Percentiles rank a stretch among this genome's conserved stretches.
phyloP scores from a whole-genome alignment of 192 early-diverging fungal genomes.

The Coemansia interrupta region DNA sequence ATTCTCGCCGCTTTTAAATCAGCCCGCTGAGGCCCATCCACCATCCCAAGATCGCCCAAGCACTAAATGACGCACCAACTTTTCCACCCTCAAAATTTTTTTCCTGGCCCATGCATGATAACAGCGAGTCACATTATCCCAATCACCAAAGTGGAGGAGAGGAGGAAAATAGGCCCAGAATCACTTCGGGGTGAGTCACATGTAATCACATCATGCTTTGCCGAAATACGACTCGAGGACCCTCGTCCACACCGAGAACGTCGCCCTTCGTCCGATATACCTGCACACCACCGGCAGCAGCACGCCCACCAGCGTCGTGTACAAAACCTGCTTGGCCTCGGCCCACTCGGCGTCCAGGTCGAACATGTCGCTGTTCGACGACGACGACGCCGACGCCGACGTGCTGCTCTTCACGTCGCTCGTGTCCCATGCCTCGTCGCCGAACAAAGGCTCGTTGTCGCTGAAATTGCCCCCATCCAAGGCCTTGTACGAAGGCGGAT shows the following conservation, averaged over 20 bases:
- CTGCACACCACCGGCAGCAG: conserved; percentile 40
- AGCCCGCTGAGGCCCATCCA: too few relatives aligned
- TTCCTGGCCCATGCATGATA: too few relatives aligned
- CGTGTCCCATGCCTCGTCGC: neutral
- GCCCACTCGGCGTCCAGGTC: conserved; percentile 41
- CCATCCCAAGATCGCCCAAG: too few relatives aligned
- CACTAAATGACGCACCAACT: conserved; percentile 1
- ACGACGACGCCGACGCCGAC: conserved; percentile 2
- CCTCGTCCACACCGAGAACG: conserved; percentile 32
- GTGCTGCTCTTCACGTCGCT: conserved; percentile 2
- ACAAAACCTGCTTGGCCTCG: conserved; percentile 40
- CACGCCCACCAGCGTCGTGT: conserved; percentile 38
- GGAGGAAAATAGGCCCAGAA: too few relatives aligned
- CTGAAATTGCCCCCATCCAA: neutral
- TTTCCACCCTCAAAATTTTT: too few relatives aligned
- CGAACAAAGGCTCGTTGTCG: neutral
- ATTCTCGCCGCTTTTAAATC: too few relatives aligned
- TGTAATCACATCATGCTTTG: too few relatives aligned
- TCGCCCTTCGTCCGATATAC: conserved; percentile 37
- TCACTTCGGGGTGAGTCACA: too few relatives aligned
- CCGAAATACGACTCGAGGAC: conserved; percentile 33
- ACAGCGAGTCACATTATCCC: too few relatives aligned
- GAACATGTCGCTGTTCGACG: neutral
- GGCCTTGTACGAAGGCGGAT: conserved; percentile 4
- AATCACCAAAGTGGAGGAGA: too few relatives aligned